Percentiles rank a stretch among this genome's conserved stretches.
Conservation (phyloP, 441 rosid species). For the Populus trichocarpa region DNA sequence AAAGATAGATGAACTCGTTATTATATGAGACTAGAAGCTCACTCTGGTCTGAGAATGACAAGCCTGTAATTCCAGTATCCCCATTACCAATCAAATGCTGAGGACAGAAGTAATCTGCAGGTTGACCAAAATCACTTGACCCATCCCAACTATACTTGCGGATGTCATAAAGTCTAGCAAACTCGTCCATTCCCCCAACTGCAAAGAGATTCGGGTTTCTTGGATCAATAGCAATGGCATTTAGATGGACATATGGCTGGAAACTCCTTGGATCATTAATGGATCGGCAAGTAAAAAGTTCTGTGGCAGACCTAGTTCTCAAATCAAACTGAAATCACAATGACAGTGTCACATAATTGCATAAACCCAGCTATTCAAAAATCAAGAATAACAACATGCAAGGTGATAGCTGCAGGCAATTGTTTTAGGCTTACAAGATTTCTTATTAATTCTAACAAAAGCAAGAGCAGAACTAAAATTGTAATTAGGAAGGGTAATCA, state of each 20-base stretch:
- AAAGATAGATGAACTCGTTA: conserved; percentile 73
- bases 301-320: conserved; percentile 54
- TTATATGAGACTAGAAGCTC: conserved; percentile 84
- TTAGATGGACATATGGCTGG: conserved; percentile 41
- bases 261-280: conserved; percentile 32
- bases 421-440: background rate
- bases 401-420: conserved; percentile 3
- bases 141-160: conserved; percentile 64
- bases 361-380: background rate
- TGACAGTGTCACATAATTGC: conserved; percentile 8
- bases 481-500: conserved; percentile 3
- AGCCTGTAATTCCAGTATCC: conserved; percentile 72
- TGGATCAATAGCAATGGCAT: conserved; percentile 78
- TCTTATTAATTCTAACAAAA: conserved; percentile 1
- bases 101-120: conserved; percentile 67
- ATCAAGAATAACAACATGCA: background rate
- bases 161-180: conserved; percentile 74
- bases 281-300: conserved; percentile 67
- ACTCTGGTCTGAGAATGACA: conserved; percentile 82
- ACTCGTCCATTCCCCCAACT: conserved; percentile 79
- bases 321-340: conserved; percentile 75
- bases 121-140: conserved; percentile 50
- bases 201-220: conserved; percentile 81
- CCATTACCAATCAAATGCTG: conserved; percentile 58
- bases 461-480: background rate